Evolutionary conservation across 176 grass and related monocot genomes (phyloP).

Genomic region (Urochloa ruziziensis): DNA sequence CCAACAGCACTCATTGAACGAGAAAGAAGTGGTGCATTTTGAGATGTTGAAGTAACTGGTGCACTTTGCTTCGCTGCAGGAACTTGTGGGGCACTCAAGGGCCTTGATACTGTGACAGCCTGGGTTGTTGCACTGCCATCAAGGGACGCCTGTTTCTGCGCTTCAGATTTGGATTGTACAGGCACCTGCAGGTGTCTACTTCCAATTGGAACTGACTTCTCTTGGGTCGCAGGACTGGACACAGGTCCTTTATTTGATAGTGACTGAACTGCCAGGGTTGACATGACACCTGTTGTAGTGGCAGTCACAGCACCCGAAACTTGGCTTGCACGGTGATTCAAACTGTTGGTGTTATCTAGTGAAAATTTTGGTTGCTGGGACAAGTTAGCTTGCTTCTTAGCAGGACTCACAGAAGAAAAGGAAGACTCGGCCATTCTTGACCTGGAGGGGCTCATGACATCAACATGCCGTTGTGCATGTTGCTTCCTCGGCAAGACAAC

Average conservation of each 20-base stretch:
- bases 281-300: conserved; percentile 8
- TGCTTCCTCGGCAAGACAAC: conserved; percentile 47
- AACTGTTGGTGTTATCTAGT: conserved; percentile 33
- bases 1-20: conserved; percentile 74
- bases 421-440: conserved; percentile 50
- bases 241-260: conserved; percentile 47
- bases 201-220: conserved; percentile 39
- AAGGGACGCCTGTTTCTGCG: conserved; percentile 35
- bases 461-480: conserved; percentile 49
- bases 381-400: conserved; percentile 49
- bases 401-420: conserved; percentile 49
- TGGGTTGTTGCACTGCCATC: conserved; percentile 40
- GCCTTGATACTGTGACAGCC: conserved; percentile 43
- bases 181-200: conserved; percentile 30
- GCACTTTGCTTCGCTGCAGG: conserved; percentile 51
- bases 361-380: conserved; percentile 57
- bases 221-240: conserved; percentile 19
- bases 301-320: conserved; percentile 35
- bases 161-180: conserved; percentile 42
- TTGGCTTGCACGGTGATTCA: conserved; percentile 21
- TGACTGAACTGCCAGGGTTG: conserved; percentile 9
- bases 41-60: conserved; percentile 50
- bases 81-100: conserved; percentile 73
- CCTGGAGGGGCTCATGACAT: conserved; percentile 46
- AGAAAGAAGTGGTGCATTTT: conserved; percentile 50